Percentiles rank a stretch among this genome's conserved stretches.
Conservation (phyloP, 108 stramenopile species). For the Cylindrotheca closterium region DNA sequence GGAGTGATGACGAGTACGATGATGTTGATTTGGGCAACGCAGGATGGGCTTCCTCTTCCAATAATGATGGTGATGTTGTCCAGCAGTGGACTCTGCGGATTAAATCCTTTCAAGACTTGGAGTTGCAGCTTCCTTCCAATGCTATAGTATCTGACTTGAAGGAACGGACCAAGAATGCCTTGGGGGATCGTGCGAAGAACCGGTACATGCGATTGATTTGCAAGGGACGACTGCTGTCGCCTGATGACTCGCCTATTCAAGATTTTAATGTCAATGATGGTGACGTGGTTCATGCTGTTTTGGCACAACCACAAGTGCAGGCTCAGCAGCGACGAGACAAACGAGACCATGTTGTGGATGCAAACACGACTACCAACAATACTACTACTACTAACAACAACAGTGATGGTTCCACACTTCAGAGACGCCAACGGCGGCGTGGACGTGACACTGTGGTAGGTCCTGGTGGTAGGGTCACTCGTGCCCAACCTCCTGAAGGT, state of each 20-base stretch:
- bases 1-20: too few species aligned
- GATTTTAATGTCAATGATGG: conserved; percentile 48
- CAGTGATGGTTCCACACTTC: too few species aligned
- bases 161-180: conserved; percentile 17
- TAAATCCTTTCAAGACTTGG: conserved; percentile 28
- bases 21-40: too few species aligned
- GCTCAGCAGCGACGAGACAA: too few species aligned
- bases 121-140: conserved; percentile 5
- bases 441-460: conserved; percentile 53
- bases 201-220: conserved; percentile 74
- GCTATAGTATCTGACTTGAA: conserved; percentile 28
- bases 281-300: conserved; percentile 75
- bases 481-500: conserved; percentile 6
- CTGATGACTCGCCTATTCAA: conserved; percentile 52
- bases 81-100: conserved; percentile 11
- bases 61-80: conserved; percentile 11
- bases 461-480: conserved; percentile 44
- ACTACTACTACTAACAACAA: neutral
- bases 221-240: conserved; percentile 70
- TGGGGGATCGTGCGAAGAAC: conserved; percentile 2
- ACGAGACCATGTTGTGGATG: conserved; percentile 2
- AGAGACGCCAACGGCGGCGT: conserved; percentile 8
- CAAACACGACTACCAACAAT: conserved; percentile 1
- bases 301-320: conserved; percentile 36
- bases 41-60: neutral